Evolutionary conservation across 2,329 filamentous ascomycete species (phyloP).

Genomic region (Conoideocrella luteorostrata): DNA sequence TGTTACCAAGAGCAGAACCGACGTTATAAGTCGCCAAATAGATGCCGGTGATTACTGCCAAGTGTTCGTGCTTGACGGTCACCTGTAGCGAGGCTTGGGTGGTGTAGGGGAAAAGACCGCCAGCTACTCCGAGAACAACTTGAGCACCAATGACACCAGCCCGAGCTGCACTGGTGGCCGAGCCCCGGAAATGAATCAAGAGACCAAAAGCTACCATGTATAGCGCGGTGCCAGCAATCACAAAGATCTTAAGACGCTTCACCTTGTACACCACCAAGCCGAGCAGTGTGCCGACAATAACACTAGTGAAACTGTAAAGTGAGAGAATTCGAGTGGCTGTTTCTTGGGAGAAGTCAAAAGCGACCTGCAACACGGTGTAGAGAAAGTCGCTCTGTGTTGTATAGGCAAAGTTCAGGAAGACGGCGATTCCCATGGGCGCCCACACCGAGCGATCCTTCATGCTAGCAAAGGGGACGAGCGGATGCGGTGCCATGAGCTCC

Average conservation of each 20-base stretch:
- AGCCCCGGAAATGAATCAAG: slow-evolving; percentile 49
- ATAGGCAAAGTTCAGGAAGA: slow-evolving; percentile 36
- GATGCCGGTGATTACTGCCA: slow-evolving; percentile 50
- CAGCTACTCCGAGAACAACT: slow-evolving; percentile 52
- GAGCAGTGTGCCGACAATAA: slow-evolving; percentile 40
- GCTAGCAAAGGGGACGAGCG: slow-evolving; percentile 49
- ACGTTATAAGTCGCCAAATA: slow-evolving; percentile 50
- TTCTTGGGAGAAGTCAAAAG: slow-evolving; percentile 41
- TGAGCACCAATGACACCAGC: slow-evolving; percentile 53
- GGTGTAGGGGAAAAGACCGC: slow-evolving; percentile 51
- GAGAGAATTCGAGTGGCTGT: slow-evolving; percentile 42
- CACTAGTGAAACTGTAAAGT: slow-evolving; percentile 43
- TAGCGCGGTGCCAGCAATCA: slow-evolving; percentile 46
- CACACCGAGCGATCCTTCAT: slow-evolving; percentile 43
- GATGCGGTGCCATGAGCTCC: slow-evolving; percentile 52
- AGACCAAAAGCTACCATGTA: slow-evolving; percentile 48
- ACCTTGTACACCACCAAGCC: slow-evolving; percentile 42
- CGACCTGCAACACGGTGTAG: slow-evolving; percentile 45
- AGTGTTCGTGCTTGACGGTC: slow-evolving; percentile 46
- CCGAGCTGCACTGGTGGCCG: slow-evolving; percentile 39
- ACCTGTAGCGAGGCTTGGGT: slow-evolving; percentile 55
- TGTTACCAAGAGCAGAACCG: slow-evolving; percentile 51
- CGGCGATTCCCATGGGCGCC: slow-evolving; percentile 36
- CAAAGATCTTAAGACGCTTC: slow-evolving; percentile 46
- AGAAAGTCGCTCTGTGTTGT: slow-evolving; percentile 44